Percentiles rank a stretch among this genome's conserved stretches.
Conservation (phyloP, 495 filamentous ascomycete genomes). For the Penicillium antarcticum region DNA sequence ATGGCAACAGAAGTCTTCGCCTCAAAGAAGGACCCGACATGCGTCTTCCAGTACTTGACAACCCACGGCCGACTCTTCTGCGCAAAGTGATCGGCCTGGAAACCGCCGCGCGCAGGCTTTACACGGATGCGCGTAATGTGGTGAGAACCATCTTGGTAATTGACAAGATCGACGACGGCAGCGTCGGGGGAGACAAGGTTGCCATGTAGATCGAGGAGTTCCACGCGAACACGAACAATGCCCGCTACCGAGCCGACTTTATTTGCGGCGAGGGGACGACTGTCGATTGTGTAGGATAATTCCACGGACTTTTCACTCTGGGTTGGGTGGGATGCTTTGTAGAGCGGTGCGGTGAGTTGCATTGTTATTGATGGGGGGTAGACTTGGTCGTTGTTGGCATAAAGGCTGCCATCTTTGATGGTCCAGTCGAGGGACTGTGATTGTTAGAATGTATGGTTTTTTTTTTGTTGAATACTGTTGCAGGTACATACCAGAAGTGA, state of each 20-base stretch:
- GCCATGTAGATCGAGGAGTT: constrained; percentile 25
- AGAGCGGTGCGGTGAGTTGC: constrained; percentile 27
- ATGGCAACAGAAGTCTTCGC: neutral
- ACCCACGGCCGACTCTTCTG: constrained; percentile 14
- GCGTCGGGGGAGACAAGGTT: constrained; percentile 15
- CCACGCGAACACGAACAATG: constrained; percentile 25
- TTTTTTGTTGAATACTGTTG: neutral
- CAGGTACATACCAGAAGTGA: constrained; percentile 23
- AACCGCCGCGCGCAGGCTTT: constrained; percentile 8
- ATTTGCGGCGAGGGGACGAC: constrained; percentile 20
- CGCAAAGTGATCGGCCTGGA: neutral
- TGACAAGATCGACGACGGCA: constrained; percentile 16
- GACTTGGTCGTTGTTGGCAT: constrained; percentile 40
- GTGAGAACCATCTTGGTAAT: constrained; percentile 12
- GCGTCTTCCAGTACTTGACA: constrained; percentile 26
- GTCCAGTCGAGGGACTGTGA: constrained; percentile 37
- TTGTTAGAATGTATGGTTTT: constrained; percentile 8
- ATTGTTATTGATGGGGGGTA: constrained; percentile 38
- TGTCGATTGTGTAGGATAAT: constrained; percentile 27
- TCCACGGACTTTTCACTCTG: constrained; percentile 10
- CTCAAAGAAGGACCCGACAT: constrained; percentile 14
- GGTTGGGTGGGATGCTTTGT: constrained; percentile 6
- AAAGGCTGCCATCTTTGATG: constrained; percentile 35
- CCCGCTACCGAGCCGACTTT: constrained; percentile 13
- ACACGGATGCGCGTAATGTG: constrained; percentile 23